Conservation (phyloP, 495 filamentous ascomycete genomes). For the Filosporella fistucella region DNA sequence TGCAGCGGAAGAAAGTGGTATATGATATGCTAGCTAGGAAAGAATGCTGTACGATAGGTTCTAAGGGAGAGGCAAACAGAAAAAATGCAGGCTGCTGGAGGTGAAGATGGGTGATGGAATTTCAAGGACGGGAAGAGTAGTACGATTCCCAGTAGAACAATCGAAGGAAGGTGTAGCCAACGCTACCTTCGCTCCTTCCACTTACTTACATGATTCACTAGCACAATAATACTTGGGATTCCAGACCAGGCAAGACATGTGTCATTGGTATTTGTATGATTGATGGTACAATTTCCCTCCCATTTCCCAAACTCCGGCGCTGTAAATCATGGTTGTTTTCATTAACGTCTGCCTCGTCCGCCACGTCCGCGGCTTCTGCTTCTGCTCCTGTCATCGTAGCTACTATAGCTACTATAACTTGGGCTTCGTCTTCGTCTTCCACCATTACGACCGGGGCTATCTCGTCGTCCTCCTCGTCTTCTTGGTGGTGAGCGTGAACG, state of each 20-base stretch:
- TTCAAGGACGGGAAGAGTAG: no score
- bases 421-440: slow-evolving; percentile 47
- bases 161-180: no score
- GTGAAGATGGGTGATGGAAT: no score
- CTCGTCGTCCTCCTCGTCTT: slow-evolving; percentile 30
- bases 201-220: no score
- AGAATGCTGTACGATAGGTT: no score
- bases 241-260: not conserved
- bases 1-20: no score
- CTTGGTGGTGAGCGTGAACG: slow-evolving; percentile 51
- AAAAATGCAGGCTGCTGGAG: no score
- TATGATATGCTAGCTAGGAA: no score
- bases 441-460: slow-evolving; percentile 34
- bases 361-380: slow-evolving; percentile 33
- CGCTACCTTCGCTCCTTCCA: no score
- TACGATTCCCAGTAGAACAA: no score
- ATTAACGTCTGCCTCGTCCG: slow-evolving; percentile 24
- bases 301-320: slow-evolving; percentile 17
- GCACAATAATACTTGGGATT: no score
- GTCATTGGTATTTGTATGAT: slow-evolving; percentile 1
- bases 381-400: slow-evolving; percentile 40
- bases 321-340: not conserved
- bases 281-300: not conserved
- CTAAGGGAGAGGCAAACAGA: no score
- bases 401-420: slow-evolving; percentile 59